These are phyloP conservation scores for Stenogyne calaminthoides DNA, from an alignment of 305 asterid species.

Conservation along the genomic window DNA sequence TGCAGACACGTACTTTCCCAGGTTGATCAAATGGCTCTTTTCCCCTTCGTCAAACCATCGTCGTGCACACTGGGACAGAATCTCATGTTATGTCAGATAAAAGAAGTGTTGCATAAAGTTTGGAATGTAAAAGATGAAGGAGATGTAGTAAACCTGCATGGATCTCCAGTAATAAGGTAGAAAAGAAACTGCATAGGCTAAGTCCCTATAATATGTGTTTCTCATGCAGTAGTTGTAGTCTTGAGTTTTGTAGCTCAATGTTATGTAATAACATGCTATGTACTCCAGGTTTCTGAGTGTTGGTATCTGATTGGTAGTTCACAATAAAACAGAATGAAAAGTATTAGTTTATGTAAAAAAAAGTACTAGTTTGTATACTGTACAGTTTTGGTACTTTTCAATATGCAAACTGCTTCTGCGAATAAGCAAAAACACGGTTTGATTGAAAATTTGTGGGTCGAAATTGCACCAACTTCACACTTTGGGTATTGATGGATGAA, in stretches of 20 bases:
- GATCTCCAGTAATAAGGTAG: constrained; percentile 95
- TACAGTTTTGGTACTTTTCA: too few relatives aligned
- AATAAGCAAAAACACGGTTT: not conserved
- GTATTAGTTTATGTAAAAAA: too few relatives aligned
- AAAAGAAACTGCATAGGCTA: constrained; percentile 87
- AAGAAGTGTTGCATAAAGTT: too few relatives aligned
- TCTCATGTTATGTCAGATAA: too few relatives aligned
- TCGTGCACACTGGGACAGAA: constrained; percentile 61
- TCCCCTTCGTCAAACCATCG: constrained; percentile 91
- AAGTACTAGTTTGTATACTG: not conserved
- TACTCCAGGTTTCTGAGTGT: constrained; percentile 70
- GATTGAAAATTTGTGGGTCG: not conserved
- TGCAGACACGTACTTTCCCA: constrained; percentile 87
- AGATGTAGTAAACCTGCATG: constrained; percentile 59
- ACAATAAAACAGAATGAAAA: not conserved
- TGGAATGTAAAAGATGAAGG: too few relatives aligned
- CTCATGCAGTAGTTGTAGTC: constrained; percentile 77
- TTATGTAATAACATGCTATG: constrained; percentile 75
- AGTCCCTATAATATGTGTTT: constrained; percentile 66
- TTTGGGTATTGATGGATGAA: not conserved
- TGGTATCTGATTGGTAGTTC: constrained; percentile 54
- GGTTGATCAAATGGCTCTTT: constrained; percentile 67
- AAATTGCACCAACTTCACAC: too few relatives aligned
- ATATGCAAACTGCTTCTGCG: too few relatives aligned
- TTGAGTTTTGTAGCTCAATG: constrained; percentile 77